Percentiles rank a stretch among this genome's conserved stretches.
Conservation (phyloP, 495 filamentous ascomycete genomes). For the Chaetomidium leptoderma region DNA sequence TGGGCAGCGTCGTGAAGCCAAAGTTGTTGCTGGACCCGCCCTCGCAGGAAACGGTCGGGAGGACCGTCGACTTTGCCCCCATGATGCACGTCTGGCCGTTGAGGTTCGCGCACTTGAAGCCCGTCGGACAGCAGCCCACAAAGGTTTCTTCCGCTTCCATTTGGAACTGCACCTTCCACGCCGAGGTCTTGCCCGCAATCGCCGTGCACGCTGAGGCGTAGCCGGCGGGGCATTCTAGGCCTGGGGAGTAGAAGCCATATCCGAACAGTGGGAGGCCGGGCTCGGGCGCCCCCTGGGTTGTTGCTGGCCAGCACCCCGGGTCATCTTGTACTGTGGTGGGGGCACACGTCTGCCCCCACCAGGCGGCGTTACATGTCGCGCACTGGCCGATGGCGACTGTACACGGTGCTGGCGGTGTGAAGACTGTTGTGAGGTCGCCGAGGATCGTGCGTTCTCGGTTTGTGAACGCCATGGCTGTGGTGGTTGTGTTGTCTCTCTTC, state of each 20-base stretch:
- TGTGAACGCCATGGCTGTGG: constrained; percentile 4
- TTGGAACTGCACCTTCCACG: constrained; percentile 26
- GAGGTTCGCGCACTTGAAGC: constrained; percentile 24
- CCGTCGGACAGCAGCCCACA: constrained; percentile 32
- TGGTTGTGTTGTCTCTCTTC: not conserved
- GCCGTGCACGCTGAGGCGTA: constrained; percentile 28
- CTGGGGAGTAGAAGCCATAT: constrained; percentile 37
- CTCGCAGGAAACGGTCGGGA: constrained; percentile 21
- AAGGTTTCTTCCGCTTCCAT: constrained; percentile 29
- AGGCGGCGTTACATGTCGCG: constrained; percentile 20
- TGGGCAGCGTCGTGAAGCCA: constrained; percentile 19
- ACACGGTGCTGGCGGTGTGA: constrained; percentile 31
- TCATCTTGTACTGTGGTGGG: constrained; percentile 16
- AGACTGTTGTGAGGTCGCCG: constrained; percentile 33
- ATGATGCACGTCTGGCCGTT: constrained; percentile 30
- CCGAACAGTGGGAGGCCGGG: constrained; percentile 13
- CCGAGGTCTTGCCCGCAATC: constrained; percentile 12
- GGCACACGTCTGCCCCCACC: constrained; percentile 26
- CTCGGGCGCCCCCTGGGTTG: constrained; percentile 9
- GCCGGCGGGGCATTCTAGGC: constrained; percentile 28
- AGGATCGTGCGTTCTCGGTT: constrained; percentile 18
- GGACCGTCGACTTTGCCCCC: constrained; percentile 7
- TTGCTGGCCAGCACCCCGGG: constrained; percentile 32
- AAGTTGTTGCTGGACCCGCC: constrained; percentile 12
- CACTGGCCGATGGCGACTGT: constrained; percentile 15